Base-by-base conservation (phyloP, 768 basidiomycete species). In the Lyophyllum semitale region DNA sequence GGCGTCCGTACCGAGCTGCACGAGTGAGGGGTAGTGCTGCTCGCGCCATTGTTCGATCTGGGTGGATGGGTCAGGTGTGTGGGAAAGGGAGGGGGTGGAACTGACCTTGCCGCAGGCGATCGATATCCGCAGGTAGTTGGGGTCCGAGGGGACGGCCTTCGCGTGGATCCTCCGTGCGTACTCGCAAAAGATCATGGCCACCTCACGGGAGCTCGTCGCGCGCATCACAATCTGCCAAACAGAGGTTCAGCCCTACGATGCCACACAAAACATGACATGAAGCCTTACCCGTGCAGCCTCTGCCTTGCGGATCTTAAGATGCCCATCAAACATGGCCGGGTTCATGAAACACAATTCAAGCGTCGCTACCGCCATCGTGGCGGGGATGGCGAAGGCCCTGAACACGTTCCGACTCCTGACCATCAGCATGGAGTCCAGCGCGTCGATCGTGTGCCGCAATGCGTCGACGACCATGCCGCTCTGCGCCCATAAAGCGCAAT, bases 31-130 rank as follows among this genome's bases (percentile, higher is more conserved):
- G 74, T 92, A 99, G 70, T 95, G 80, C 62, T 87, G 89, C 71
- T 98, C 96, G 54, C 77, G 85, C 96, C 96, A 98, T 72, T 87
- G 84, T 63, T 98, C 95, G 68, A 98, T 92, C 79, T n/a, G n/a
- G n/a, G n/a, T n/a, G n/a, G n/a, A n/a, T n/a, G n/a, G n/a, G n/a
- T n/a, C n/a, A n/a, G n/a, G n/a, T n/a, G n/a, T n/a, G n/a, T n/a
- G n/a, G n/a, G n/a, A n/a, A n/a, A n/a, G n/a, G n/a, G n/a, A n/a
- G n/a, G n/a, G n/a, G n/a, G n/a, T n/a, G n/a, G n/a, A n/a, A n/a
- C n/a, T n/a, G n/a, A n/a, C n/a, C n/a, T 89, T 89, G 58, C 90
- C 88, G 60, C 92, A 95, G 13, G 88, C 87, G 48, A 97, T 80
- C 38, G 88, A 89, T 57, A 98, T 71, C 42, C 82, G 82, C 58